Evolutionary conservation across 2,329 filamentous ascomycete species (phyloP).

Genomic region (Fusarium proliferatum): DNA sequence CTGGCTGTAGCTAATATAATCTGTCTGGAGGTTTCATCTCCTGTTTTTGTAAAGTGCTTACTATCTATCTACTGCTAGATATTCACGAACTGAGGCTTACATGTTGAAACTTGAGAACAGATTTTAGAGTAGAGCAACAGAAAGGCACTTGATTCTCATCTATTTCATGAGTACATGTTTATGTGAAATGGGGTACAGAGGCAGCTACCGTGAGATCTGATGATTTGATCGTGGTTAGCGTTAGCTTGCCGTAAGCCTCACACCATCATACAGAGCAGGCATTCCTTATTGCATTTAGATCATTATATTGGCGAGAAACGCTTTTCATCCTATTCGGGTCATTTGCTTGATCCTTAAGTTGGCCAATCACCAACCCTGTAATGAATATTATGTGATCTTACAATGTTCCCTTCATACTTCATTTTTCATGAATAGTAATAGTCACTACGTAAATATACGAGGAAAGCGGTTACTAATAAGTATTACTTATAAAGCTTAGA

Average conservation of each 20-base stretch:
- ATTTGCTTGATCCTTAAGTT: neutral
- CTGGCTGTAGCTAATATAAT: constrained; percentile 13
- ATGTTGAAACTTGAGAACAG: neutral
- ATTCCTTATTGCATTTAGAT: neutral
- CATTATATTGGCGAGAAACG: neutral
- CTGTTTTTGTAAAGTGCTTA: constrained; percentile 3
- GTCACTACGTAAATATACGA: too few species aligned
- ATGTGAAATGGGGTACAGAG: neutral
- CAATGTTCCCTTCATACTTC: neutral
- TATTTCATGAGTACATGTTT: neutral
- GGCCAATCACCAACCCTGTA: neutral
- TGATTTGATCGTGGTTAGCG: neutral
- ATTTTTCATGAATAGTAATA: neutral
- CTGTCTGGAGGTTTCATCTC: constrained; percentile 12
- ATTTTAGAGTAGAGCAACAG: neutral
- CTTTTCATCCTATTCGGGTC: neutral
- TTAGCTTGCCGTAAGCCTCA: neutral
- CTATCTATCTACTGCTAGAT: constrained; percentile 9
- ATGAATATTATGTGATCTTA: neutral
- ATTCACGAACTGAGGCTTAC: constrained; percentile 9
- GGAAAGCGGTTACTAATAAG: neutral
- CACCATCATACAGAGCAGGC: neutral
- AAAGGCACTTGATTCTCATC: accelerated
- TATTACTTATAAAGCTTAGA: neutral
- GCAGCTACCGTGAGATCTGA: neutral